These are phyloP conservation scores for Arachis monticola DNA, from an alignment of 331 rosid genomes.

Conservation along the genomic window DNA sequence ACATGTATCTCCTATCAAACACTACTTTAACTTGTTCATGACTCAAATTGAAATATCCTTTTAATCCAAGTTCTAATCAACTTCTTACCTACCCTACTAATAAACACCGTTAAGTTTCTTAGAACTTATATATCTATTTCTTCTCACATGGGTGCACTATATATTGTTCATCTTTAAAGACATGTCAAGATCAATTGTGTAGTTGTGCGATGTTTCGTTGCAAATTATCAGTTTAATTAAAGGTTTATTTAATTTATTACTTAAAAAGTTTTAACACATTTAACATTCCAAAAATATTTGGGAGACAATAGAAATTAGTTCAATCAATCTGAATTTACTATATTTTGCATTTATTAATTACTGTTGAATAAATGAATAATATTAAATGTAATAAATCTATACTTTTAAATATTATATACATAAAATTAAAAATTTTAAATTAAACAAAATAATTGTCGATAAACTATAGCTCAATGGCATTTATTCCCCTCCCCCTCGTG, in stretches of 20 bases:
- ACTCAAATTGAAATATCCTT: neutral
- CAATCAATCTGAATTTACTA: no score
- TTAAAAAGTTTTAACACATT: no score
- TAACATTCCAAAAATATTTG: no score
- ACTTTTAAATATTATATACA: no score
- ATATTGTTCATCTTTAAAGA: constrained; percentile 5
- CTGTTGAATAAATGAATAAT: no score
- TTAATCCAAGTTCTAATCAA: neutral
- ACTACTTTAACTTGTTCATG: neutral
- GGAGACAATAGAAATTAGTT: no score
- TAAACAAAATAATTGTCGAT: no score
- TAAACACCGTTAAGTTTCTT: constrained; percentile 18
- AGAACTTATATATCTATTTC: constrained; percentile 25
- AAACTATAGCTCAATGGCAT: no score
- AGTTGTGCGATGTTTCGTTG: neutral
- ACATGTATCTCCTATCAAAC: neutral
- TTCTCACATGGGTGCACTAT: constrained; percentile 33
- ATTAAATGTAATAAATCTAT: no score
- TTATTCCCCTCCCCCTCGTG: no score
- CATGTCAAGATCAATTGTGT: constrained; percentile 3
- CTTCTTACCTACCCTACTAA: constrained; percentile 17
- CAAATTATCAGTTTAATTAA: constrained; percentile 7
- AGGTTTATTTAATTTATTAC: neutral
- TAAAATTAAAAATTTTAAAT: no score
- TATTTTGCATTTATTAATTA: no score